These are phyloP conservation scores for Jacaranda copaia DNA, from an alignment of 257 asterid genomes.

Conservation along the genomic window DNA sequence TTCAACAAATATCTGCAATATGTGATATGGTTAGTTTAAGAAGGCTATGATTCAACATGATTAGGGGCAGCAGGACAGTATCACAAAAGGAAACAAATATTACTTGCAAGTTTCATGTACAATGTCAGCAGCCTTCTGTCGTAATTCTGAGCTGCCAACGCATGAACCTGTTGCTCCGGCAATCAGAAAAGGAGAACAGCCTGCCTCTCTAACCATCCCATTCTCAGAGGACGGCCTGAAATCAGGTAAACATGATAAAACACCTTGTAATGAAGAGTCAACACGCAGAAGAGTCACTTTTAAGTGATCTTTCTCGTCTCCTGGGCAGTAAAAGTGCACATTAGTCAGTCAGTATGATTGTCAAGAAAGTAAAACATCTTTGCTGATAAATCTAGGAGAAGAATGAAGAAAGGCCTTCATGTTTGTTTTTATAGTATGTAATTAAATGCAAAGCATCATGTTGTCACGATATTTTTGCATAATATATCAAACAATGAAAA, in stretches of 20 bases:
- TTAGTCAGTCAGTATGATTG: conserved; percentile 42
- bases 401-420: conserved; percentile 27
- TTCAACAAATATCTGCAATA: conserved; percentile 82
- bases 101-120: conserved; percentile 92
- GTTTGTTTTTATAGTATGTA: conserved; percentile 13
- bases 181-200: conserved; percentile 64
- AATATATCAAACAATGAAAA: conserved; percentile 25
- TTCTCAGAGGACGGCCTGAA: conserved; percentile 81
- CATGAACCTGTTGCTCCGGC: conserved; percentile 96
- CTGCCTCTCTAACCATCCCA: conserved; percentile 73
- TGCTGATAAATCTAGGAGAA: conserved; percentile 23
- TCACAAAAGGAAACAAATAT: conserved; percentile 31
- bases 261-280: conserved; percentile 97
- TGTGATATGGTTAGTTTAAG: conserved; percentile 37
- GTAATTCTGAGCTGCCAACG: conserved; percentile 87
- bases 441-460: conserved; percentile 1
- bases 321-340: conserved; percentile 59
- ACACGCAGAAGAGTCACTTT: conserved; percentile 98
- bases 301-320: conserved; percentile 95
- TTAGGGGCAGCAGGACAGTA: conserved; percentile 28
- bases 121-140: conserved; percentile 85
- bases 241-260: conserved; percentile 96
- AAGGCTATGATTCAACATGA: conserved; percentile 35
- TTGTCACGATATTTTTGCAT: conserved; percentile 17
- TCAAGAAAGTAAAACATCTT: conserved; percentile 13